phyloP scores from a whole-genome alignment of 495 filamentous ascomycete species.

The Hypoxylon lenormandii region DNA sequence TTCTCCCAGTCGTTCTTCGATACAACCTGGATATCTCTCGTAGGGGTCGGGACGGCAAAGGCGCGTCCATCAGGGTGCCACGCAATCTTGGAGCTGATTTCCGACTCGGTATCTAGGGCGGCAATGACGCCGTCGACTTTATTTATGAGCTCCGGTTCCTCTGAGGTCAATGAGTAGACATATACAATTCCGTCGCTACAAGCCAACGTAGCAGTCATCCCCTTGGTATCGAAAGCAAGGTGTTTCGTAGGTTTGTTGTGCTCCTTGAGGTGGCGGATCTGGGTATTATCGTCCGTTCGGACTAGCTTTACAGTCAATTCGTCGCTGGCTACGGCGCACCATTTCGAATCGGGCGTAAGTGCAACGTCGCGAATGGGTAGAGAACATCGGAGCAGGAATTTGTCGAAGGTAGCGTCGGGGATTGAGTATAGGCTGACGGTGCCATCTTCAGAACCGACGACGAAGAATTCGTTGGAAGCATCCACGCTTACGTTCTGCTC shows the following conservation, averaged over 20 bases:
- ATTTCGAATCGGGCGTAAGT: conserved; percentile 82
- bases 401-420: conserved; percentile 77
- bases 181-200: conserved; percentile 90
- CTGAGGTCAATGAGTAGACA: conserved; percentile 83
- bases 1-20: conserved; percentile 87
- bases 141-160: conserved; percentile 81
- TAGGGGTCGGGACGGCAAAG: conserved; percentile 85
- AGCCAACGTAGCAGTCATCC: conserved; percentile 79
- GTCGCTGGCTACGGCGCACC: conserved; percentile 96
- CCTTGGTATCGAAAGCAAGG: conserved; percentile 85
- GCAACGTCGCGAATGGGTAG: conserved; percentile 87
- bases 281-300: conserved; percentile 78
- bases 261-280: conserved; percentile 79
- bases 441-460: conserved; percentile 91
- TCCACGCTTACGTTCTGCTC: conserved; percentile 82
- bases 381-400: conserved; percentile 81
- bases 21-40: conserved; percentile 85
- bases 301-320: conserved; percentile 91
- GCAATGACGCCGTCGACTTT: conserved; percentile 89
- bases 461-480: conserved; percentile 83
- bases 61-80: conserved; percentile 97
- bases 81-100: conserved; percentile 77
- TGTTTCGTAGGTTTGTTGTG: conserved; percentile 88
- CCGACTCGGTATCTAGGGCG: conserved; percentile 78
- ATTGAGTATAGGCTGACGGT: conserved; percentile 89